A percentile compares a stretch with the other conserved stretches of the same genome.
phyloP scores from a whole-genome alignment of 1,284 basidiomycete genomes.

The Moniliophthora roreri region DNA sequence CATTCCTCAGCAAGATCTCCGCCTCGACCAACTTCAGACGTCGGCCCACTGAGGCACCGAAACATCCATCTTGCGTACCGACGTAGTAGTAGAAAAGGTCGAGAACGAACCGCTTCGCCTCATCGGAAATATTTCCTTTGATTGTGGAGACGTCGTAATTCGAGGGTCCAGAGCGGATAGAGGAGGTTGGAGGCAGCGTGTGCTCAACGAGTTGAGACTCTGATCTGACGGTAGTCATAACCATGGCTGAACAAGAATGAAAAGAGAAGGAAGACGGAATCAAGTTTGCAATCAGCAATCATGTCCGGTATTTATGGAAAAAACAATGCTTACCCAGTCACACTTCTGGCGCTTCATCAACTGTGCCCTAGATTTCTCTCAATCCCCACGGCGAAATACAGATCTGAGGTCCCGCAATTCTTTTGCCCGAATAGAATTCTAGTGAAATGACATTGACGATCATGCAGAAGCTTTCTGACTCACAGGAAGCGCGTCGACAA shows the following conservation, averaged over 20 bases:
- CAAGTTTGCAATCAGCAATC: not conserved
- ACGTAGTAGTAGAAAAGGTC: slow-evolving; percentile 36
- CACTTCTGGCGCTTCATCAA: too few relatives aligned
- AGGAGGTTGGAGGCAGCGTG: not conserved
- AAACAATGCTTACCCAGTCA: not conserved
- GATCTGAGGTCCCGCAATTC: not conserved
- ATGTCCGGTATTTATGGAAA: not conserved
- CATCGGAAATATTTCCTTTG: slow-evolving; percentile 36
- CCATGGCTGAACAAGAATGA: not conserved
- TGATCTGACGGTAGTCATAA: not conserved
- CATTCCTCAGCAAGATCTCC: slow-evolving; percentile 31
- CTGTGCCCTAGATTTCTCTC: too few relatives aligned
- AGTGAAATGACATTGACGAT: not conserved
- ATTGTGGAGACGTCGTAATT: slow-evolving; percentile 28
- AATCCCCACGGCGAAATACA: not conserved
- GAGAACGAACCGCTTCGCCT: slow-evolving; percentile 33
- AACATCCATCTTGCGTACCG: slow-evolving; percentile 29
- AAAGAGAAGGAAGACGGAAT: not conserved
- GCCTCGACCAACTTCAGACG: slow-evolving; percentile 34
- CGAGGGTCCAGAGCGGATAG: not conserved
- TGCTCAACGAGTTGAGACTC: not conserved
- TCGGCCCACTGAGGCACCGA: slow-evolving; percentile 35
- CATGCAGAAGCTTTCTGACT: not conserved
- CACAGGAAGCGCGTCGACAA: not conserved
- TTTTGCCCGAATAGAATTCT: slow-evolving; percentile 3